These are phyloP conservation scores for Lentithecium fluviatile DNA, from an alignment of 495 filamentous ascomycete genomes.

Conservation along the genomic window DNA sequence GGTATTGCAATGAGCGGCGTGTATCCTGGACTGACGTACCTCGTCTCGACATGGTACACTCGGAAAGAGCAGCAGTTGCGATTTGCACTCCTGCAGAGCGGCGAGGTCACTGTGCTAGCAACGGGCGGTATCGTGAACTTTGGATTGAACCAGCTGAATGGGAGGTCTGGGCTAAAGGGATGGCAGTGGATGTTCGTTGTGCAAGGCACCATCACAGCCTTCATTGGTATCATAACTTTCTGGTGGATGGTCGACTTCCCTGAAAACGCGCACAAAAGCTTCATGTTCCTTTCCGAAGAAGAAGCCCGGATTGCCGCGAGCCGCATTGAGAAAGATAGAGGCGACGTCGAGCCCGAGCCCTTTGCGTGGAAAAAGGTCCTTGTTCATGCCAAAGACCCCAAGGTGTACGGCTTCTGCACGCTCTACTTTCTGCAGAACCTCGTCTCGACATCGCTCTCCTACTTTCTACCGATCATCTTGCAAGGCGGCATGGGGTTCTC, in stretches of 20 bases:
- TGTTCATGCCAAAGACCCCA: constrained; percentile 61
- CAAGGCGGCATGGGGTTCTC: constrained; percentile 71
- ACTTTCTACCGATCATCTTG: constrained; percentile 68
- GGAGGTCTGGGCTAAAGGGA: constrained; percentile 58
- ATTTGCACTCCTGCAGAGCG: constrained; percentile 71
- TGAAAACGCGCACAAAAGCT: constrained; percentile 61
- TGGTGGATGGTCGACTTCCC: constrained; percentile 84
- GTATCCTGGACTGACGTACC: constrained; percentile 68
- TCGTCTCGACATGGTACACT: constrained; percentile 74
- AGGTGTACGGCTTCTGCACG: constrained; percentile 70
- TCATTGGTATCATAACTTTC: constrained; percentile 67
- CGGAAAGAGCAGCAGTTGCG: constrained; percentile 70
- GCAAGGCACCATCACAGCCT: constrained; percentile 62
- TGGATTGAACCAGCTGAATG: constrained; percentile 64
- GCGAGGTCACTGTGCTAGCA: constrained; percentile 65
- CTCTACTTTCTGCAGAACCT: constrained; percentile 75
- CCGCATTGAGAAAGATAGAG: constrained; percentile 48
- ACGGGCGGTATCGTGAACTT: constrained; percentile 73
- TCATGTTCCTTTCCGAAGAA: constrained; percentile 59
- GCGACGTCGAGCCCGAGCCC: constrained; percentile 60
- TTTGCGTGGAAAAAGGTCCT: constrained; percentile 62
- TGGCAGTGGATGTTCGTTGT: constrained; percentile 81
- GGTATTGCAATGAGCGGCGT: constrained; percentile 69
- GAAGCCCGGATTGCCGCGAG: constrained; percentile 44
- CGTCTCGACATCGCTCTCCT: constrained; percentile 65